Percentiles rank a stretch among this genome's conserved stretches.
Conservation (phyloP, 2,329 filamentous ascomycete species). For the Bipolaris oryzae region DNA sequence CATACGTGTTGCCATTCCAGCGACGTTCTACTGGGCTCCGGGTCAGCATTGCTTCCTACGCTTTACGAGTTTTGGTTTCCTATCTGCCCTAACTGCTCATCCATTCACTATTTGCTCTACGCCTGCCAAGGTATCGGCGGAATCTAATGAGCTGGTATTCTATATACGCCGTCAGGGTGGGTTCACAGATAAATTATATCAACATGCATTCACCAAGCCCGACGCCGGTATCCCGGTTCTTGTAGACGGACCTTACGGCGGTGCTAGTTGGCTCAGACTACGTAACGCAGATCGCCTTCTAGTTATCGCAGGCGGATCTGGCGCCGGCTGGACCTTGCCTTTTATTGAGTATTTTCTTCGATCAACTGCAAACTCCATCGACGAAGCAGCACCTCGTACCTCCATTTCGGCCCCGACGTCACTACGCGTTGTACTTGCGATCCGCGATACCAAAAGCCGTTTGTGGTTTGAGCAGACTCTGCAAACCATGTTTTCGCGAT, state of each 20-base stretch:
- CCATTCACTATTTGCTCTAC: constrained; percentile 64
- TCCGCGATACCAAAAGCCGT: constrained; percentile 42
- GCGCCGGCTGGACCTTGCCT: constrained; percentile 59
- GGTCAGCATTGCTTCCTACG: constrained; percentile 64
- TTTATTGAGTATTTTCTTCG: constrained; percentile 50
- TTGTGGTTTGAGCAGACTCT: constrained; percentile 47
- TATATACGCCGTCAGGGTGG: constrained; percentile 59
- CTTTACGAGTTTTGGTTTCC: constrained; percentile 53
- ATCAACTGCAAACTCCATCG: background rate
- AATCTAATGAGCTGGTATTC: constrained; percentile 55
- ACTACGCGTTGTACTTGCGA: constrained; percentile 45
- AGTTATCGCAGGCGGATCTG: constrained; percentile 62
- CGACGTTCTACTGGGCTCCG: constrained; percentile 54
- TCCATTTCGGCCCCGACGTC: constrained; percentile 5
- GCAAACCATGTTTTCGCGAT: constrained; percentile 32
- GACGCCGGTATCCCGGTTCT: constrained; percentile 53
- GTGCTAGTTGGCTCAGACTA: constrained; percentile 45
- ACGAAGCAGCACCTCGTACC: background rate
- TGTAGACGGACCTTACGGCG: constrained; percentile 66
- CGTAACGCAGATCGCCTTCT: constrained; percentile 52
- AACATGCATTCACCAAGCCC: constrained; percentile 14
- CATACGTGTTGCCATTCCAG: constrained; percentile 27
- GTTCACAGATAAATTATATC: constrained; percentile 54
- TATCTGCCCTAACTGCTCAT: constrained; percentile 55
- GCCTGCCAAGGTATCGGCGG: constrained; percentile 28